Evolutionary conservation across 1,284 basidiomycete genomes (phyloP), one percentile per base, ranked within the genome.

Genomic region (Pisolithus thermaeus): DNA sequence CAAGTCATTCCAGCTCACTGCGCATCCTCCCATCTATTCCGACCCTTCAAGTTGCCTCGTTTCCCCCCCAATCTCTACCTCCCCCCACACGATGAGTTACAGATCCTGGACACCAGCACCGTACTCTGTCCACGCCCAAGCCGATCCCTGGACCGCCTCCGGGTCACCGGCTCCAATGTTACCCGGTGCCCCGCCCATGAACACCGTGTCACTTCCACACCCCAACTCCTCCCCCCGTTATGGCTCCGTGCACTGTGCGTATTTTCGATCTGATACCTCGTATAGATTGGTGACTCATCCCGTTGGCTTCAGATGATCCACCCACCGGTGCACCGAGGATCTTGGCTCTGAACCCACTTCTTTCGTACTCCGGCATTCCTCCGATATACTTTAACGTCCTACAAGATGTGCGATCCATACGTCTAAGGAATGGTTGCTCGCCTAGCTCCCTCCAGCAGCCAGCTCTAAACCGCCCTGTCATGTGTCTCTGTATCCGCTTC

Each of bases 201-300:
- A 49, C 20, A 57, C 64, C 1, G 66, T 66, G 4, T 59, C 67
- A 16, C 28, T 66, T 18, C 64, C 64, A 12, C 67, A 69, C 43
- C 64, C 64, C 9, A 69, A 67, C 39, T 57, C 67, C 9, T 44
- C 58, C 20, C 50, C 54, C 1, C 22, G 16, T 11, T 30, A 65
- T 36, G 30, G 53, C 11, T 53, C 62, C 9, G 48, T 59, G 8
- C 48, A 61, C 3, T 40, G 64, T 65, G 55, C 4, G 64, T 18
- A 16, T 18, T 32, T 18, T 27, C 22, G n/a, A n/a, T 46, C 44
- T 30, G 25, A 8, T 9, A 16, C 22, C 20, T 35, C 1, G 39
- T 9, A 22, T 37, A 8, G 5, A 18, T 12, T 49, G 23, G 25
- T 47, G n/a, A 56, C 61, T n/a, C 56, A 20, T 25, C 2, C 14